These are phyloP conservation scores for Stipa capillata DNA, from an alignment of 176 grass and related monocot genomes.

Conservation along the genomic window DNA sequence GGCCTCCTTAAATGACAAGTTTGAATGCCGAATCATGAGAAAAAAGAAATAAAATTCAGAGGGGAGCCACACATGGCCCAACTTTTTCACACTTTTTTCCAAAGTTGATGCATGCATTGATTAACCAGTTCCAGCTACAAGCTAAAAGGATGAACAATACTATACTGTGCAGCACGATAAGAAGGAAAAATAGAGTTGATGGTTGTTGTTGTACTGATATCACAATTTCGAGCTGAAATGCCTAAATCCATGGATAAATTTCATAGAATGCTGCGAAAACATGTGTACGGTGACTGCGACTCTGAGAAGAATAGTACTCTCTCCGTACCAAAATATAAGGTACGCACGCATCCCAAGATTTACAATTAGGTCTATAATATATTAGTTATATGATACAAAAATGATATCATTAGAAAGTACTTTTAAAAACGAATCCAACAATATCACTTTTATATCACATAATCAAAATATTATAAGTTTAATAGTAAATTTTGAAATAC, in stretches of 20 bases:
- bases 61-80: neutral
- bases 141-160: too few relatives aligned
- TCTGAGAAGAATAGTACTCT: neutral
- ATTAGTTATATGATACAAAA: too few relatives aligned
- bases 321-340: too few relatives aligned
- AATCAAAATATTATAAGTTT: too few relatives aligned
- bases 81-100: constrained; percentile 14
- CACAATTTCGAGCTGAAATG: neutral
- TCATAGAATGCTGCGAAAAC: neutral
- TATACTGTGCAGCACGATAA: too few relatives aligned
- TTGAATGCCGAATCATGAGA: constrained; percentile 43
- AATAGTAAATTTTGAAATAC: too few relatives aligned
- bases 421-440: too few relatives aligned
- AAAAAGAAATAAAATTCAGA: constrained; percentile 34
- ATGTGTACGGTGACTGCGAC: neutral
- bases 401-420: too few relatives aligned
- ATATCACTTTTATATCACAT: too few relatives aligned
- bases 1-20: constrained; percentile 30
- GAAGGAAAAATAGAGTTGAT: neutral
- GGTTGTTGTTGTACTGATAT: neutral
- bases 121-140: neutral
- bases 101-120: constrained; percentile 25
- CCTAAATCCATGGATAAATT: neutral
- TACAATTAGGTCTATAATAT: too few relatives aligned
- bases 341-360: too few relatives aligned